These are phyloP conservation scores for Solioccasus polychromus DNA, from an alignment of 768 basidiomycete genomes.

Conservation along the genomic window DNA sequence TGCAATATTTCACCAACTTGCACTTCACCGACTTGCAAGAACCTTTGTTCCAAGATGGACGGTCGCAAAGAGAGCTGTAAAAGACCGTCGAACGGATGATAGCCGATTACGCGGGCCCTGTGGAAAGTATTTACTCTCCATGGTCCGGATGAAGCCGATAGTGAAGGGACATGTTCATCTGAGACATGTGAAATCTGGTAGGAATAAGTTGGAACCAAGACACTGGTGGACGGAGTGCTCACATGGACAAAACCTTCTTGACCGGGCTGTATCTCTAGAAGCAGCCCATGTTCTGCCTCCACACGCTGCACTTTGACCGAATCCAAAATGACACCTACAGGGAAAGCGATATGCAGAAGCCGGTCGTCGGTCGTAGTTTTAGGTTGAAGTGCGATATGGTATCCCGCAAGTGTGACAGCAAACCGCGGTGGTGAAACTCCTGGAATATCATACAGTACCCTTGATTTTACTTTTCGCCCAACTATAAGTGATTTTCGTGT, in stretches of 20 bases:
- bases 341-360: constrained; percentile 55
- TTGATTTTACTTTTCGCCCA: constrained; percentile 76
- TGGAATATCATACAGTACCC: constrained; percentile 80
- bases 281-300: constrained; percentile 79
- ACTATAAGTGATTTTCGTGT: constrained; percentile 49
- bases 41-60: constrained; percentile 80
- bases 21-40: constrained; percentile 79
- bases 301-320: constrained; percentile 69
- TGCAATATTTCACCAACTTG: constrained; percentile 84
- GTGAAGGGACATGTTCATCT: constrained; percentile 83
- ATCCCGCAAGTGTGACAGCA: constrained; percentile 71
- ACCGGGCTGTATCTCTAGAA: constrained; percentile 61
- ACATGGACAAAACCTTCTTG: constrained; percentile 88
- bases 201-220: constrained; percentile 1
- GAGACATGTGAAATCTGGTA: constrained; percentile 88
- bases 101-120: constrained; percentile 82
- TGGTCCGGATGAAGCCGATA: constrained; percentile 66
- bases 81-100: constrained; percentile 81
- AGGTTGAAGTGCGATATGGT: constrained; percentile 57
- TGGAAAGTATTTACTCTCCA: constrained; percentile 83
- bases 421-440: constrained; percentile 73
- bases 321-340: constrained; percentile 72
- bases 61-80: constrained; percentile 84
- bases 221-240: constrained; percentile 28
- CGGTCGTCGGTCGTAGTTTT: constrained; percentile 33